These are phyloP conservation scores for Sclerotinia nivalis DNA, from an alignment of 2,329 filamentous ascomycete species.

Conservation along the genomic window DNA sequence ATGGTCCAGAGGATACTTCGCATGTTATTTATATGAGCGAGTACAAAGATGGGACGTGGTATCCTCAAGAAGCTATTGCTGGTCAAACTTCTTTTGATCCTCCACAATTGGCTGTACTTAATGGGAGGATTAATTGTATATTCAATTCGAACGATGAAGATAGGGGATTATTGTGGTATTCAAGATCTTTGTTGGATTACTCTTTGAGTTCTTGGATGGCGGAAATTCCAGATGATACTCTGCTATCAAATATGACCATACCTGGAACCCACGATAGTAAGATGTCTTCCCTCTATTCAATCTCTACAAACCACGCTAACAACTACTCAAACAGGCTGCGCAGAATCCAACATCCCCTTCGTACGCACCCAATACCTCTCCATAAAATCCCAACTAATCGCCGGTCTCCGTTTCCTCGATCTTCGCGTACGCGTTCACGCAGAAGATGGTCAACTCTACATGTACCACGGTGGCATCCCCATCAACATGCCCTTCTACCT, in stretches of 20 bases:
- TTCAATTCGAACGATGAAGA: slow-evolving; percentile 39
- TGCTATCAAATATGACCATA: slow-evolving; percentile 65
- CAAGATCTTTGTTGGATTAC: slow-evolving; percentile 40
- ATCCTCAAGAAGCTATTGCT: slow-evolving; percentile 31
- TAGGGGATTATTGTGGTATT: slow-evolving; percentile 44
- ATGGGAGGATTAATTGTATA: slow-evolving; percentile 42
- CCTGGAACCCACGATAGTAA: slow-evolving; percentile 70
- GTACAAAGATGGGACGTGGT: slow-evolving; percentile 33
- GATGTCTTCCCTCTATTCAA: background rate
- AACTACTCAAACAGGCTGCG: slow-evolving; percentile 44
- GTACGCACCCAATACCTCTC: slow-evolving; percentile 71
- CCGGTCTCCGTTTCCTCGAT: slow-evolving; percentile 73
- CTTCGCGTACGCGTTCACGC: slow-evolving; percentile 59
- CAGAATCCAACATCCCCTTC: slow-evolving; percentile 57
- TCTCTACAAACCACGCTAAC: background rate
- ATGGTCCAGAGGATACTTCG: slow-evolving; percentile 31
- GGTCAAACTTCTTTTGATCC: slow-evolving; percentile 32
- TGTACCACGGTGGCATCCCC: slow-evolving; percentile 71
- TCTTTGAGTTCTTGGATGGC: slow-evolving; percentile 62
- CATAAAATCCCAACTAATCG: slow-evolving; percentile 62
- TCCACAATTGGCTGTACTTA: slow-evolving; percentile 36
- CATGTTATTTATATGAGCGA: slow-evolving; percentile 33
- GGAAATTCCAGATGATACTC: slow-evolving; percentile 55
- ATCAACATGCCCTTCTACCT: slow-evolving; percentile 62
- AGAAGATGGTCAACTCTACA: slow-evolving; percentile 59